phyloP scores from a whole-genome alignment of 805 yeast genomes.

The Brettanomyces bruxellensis region DNA sequence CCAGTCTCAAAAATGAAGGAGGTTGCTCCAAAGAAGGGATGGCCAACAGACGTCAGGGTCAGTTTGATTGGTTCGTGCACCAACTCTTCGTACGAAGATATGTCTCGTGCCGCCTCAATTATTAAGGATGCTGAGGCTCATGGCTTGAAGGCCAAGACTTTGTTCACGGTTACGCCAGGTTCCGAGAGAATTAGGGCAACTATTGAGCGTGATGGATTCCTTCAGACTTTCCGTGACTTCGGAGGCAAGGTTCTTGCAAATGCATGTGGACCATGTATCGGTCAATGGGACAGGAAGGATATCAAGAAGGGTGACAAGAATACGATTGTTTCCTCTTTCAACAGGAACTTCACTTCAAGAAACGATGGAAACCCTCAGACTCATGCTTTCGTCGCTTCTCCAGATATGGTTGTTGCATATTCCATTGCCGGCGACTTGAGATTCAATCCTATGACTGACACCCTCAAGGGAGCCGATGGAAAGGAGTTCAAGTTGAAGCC shows the following conservation, averaged over 20 bases:
- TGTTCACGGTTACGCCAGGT: constrained; percentile 95
- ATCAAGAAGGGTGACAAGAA: constrained; percentile 55
- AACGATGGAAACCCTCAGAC: constrained; percentile 98
- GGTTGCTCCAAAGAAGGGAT: constrained; percentile 60
- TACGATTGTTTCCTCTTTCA: constrained; percentile 93
- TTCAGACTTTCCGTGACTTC: constrained; percentile 67
- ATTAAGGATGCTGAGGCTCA: constrained; percentile 79
- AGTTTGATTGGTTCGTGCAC: constrained; percentile 98
- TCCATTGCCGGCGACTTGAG: constrained; percentile 88
- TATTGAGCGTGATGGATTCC: constrained; percentile 88
- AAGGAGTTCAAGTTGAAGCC: constrained; percentile 68
- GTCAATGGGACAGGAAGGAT: constrained; percentile 97
- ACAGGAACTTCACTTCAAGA: constrained; percentile 96
- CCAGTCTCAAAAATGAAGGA: constrained; percentile 76
- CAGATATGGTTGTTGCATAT: constrained; percentile 96
- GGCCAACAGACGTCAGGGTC: constrained; percentile 84
- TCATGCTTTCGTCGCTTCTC: constrained; percentile 97
- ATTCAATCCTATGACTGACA: constrained; percentile 86
- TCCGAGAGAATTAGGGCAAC: constrained; percentile 98
- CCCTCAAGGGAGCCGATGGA: constrained; percentile 65
- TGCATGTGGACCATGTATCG: constrained; percentile 99
- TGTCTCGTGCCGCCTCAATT: constrained; percentile 91
- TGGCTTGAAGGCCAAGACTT: constrained; percentile 84
- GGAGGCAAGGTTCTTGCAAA: constrained; percentile 93
- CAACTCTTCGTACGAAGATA: constrained; percentile 96